Conservation (phyloP, 208 protist species). For the Wallacemonas sp. region DNA sequence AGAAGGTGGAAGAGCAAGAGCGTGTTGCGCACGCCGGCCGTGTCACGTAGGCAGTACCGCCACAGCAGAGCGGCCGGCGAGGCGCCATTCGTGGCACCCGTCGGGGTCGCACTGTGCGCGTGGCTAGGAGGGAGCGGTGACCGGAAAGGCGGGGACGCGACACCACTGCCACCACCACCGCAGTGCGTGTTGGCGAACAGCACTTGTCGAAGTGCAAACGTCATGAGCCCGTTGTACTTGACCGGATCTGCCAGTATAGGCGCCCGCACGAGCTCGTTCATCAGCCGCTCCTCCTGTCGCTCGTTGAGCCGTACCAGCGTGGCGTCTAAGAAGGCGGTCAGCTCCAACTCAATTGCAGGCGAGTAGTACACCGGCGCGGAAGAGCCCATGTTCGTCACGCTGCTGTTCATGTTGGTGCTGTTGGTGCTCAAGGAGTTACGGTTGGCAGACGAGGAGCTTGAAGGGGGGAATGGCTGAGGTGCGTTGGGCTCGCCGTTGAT, state of each 20-base stretch:
- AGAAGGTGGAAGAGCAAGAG: conserved; percentile 66
- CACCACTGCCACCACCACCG: too few species aligned
- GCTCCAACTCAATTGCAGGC: conserved; percentile 50
- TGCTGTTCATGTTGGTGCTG: neutral
- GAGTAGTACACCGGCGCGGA: conserved; percentile 40
- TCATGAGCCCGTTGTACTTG: conserved; percentile 71
- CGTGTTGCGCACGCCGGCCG: conserved; percentile 36
- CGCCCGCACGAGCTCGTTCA: conserved; percentile 63
- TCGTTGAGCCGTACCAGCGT: conserved; percentile 76
- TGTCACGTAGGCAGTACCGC: conserved; percentile 35
- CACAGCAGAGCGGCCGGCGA: neutral
- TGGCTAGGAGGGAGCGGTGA: neutral
- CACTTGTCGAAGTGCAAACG: conserved; percentile 70
- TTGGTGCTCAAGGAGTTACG: conserved; percentile 1
- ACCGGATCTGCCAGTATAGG: conserved; percentile 63
- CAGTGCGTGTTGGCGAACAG: conserved; percentile 24
- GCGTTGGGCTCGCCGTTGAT: too few species aligned
- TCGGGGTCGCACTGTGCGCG: neutral
- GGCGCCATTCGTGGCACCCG: neutral
- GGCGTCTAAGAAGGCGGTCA: conserved; percentile 50
- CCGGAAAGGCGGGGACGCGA: too few species aligned
- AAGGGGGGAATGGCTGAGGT: too few species aligned
- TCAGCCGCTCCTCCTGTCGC: conserved; percentile 67
- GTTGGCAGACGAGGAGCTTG: too few species aligned
- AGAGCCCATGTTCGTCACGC: conserved; percentile 5